Evolutionary conservation across 495 filamentous ascomycete species (phyloP), one percentile per base, ranked within the genome.

Genomic region (Lophium mytilinum): DNA sequence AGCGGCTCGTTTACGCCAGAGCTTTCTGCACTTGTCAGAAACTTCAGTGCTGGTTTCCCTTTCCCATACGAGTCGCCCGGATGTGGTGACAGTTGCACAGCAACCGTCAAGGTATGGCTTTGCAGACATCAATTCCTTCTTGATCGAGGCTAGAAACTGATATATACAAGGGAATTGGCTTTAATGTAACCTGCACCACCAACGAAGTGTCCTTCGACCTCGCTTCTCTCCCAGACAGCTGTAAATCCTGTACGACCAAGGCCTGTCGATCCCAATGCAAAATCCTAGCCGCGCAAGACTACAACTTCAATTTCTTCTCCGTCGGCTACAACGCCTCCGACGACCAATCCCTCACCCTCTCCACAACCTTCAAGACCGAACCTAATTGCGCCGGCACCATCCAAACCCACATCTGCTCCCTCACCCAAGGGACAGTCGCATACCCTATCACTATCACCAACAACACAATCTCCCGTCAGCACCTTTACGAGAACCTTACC

Each of bases 261-360:
- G 9, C 43, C 17, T 61, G 58, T 33, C 18, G 9, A 1, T 17
- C 14, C 9, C 15, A 10, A 8, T 61, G 58, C 39, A 34, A 6
- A 1, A 19, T 15, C 15, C n/a, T 34, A 9, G 34, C 19, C 15
- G 19, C 42, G 36, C 34, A 36, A 9, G 30, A 49, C 15, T 45
- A 49, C 19, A 60, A 53, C 17, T 42, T 42, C 33, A 55, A 53
- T 2, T 52, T 61, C 47, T 61, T 61, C 47, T 61, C 58, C 8
- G 34, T 61, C 19, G 17, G 42, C 37, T 61, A 47, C 24, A 17
- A 52, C 9, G 51, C 24, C n/a, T 24, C 45, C n/a, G 30, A 18
- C 9, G 47, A 55, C 9, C 52, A 56, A 42, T 17, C 18, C 9
- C 34, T 61, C 9, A 46, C 39, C 1, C 19, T 61, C 7, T 51